Evolutionary conservation across 805 yeast genomes (phyloP).

Genomic region (Saccharomyces mikatae): DNA sequence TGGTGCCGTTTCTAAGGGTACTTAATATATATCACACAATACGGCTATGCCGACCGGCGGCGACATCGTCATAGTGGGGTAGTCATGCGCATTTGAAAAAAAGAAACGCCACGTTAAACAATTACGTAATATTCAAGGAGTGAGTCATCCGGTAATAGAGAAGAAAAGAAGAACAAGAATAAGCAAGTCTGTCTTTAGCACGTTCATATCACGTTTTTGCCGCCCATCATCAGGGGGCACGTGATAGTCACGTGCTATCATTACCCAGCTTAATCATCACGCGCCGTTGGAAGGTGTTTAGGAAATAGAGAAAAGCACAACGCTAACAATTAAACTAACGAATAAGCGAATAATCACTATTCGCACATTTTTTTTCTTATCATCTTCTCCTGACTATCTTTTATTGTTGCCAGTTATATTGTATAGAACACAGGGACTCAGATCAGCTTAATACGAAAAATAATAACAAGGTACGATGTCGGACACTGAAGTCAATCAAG

Average conservation of each 20-base stretch:
- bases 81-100: background rate
- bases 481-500: constrained; percentile 21
- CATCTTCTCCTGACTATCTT: background rate
- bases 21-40: background rate
- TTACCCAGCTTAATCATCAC: background rate
- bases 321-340: background rate
- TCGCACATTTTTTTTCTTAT: background rate
- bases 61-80: background rate
- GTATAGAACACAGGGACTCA: background rate
- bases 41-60: background rate
- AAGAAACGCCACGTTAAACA: too few species aligned
- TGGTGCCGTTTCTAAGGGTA: background rate
- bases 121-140: background rate
- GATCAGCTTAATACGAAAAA: background rate
- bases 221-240: background rate
- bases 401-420: background rate
- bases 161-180: background rate
- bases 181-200: background rate
- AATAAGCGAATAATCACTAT: background rate
- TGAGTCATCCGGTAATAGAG: background rate
- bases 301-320: background rate
- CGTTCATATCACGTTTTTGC: background rate
- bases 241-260: background rate
- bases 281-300: background rate
- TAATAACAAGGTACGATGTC: constrained; percentile 15